Percentiles rank a stretch among this genome's conserved stretches.
Conservation (phyloP, 83 land plant genomes). For the Diphasiastrum complanatum region DNA sequence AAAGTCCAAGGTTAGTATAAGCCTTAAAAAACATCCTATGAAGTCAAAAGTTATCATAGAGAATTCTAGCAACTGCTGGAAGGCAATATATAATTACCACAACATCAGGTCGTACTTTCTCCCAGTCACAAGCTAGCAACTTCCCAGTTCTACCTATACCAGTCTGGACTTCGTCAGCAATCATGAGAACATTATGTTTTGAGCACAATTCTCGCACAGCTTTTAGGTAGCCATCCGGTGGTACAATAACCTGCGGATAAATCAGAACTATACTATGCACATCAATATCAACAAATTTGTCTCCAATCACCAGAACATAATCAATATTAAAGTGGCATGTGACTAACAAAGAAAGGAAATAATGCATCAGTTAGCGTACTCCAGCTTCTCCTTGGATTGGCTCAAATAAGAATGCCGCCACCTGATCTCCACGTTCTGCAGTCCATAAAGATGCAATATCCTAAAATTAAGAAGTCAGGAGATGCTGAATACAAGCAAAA, state of each 20-base stretch:
- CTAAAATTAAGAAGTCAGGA: not conserved
- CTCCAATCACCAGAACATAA: not conserved
- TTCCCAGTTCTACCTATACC: slow-evolving; percentile 92
- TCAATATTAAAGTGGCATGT: not conserved
- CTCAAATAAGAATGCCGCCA: slow-evolving; percentile 94
- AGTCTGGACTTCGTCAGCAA: slow-evolving; percentile 98
- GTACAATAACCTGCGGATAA: slow-evolving; percentile 65
- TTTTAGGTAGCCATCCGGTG: slow-evolving; percentile 92
- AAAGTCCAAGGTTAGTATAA: not conserved
- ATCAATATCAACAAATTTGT: no score
- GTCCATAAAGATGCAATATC: not conserved
- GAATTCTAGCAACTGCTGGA: no score
- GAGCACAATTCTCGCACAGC: slow-evolving; percentile 83
- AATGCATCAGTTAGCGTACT: slow-evolving; percentile 41
- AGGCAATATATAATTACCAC: slow-evolving; percentile 48
- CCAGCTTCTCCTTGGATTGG: slow-evolving; percentile 99
- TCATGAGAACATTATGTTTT: slow-evolving; percentile 79
- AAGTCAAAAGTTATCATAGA: no score
- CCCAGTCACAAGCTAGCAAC: slow-evolving; percentile 96
- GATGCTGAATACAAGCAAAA: not conserved
- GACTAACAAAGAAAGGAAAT: not conserved
- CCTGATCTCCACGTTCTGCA: slow-evolving; percentile 67
- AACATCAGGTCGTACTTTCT: slow-evolving; percentile 92
- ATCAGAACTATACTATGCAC: no score
- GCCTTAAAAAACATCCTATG: no score